Conservation (phyloP, 2,329 filamentous ascomycete genomes). For the Colletotrichum incanum region DNA sequence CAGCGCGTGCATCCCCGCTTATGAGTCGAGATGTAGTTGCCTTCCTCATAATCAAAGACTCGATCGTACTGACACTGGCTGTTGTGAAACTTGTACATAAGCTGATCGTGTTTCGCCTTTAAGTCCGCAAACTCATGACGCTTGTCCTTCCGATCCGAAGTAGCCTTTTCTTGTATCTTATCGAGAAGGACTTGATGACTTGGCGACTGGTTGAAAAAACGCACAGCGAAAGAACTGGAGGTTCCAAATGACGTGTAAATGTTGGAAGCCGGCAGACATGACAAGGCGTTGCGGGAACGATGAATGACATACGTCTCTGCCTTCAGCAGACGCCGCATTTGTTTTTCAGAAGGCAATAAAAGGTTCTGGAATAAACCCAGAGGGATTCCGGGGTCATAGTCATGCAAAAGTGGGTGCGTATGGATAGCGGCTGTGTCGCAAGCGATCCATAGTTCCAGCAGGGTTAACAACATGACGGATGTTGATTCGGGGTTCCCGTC, state of each 20-base stretch:
- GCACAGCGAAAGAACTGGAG: slow-evolving; percentile 60
- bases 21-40: no score
- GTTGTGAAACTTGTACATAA: slow-evolving; percentile 46
- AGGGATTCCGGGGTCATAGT: slow-evolving; percentile 65
- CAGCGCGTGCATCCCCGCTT: slow-evolving; percentile 62
- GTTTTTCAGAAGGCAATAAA: slow-evolving; percentile 57
- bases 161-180: slow-evolving; percentile 48
- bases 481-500: slow-evolving; percentile 58
- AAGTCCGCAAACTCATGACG: slow-evolving; percentile 51
- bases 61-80: slow-evolving; percentile 17
- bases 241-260: slow-evolving; percentile 58
- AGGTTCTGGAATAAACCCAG: slow-evolving; percentile 59
- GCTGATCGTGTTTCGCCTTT: slow-evolving; percentile 48
- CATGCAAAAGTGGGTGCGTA: slow-evolving; percentile 56
- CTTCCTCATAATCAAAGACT: not conserved
- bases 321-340: slow-evolving; percentile 62
- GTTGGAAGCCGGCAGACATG: slow-evolving; percentile 42
- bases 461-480: slow-evolving; percentile 70
- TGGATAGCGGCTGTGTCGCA: slow-evolving; percentile 64
- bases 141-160: slow-evolving; percentile 49
- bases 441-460: slow-evolving; percentile 72
- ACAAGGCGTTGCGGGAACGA: slow-evolving; percentile 46
- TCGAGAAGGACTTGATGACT: not conserved
- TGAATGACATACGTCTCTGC: slow-evolving; percentile 64
- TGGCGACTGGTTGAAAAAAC: slow-evolving; percentile 62